Evolutionary conservation across 2,329 filamentous ascomycete species (phyloP), one percentile per base, ranked within the genome.

Genomic region (Sarocladium oryzae): DNA sequence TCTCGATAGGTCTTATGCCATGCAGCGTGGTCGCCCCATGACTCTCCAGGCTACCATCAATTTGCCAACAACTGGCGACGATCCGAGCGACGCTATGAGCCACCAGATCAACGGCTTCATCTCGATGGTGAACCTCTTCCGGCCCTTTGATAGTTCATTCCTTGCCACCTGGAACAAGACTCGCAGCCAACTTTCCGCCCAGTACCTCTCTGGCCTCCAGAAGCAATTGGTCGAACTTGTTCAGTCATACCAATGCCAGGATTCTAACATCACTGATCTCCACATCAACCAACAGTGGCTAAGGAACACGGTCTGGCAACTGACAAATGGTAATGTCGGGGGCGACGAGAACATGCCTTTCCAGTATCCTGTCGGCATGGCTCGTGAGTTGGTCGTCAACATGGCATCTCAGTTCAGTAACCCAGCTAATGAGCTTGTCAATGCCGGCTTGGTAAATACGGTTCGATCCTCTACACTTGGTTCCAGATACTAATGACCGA

Each of bases 331-430:
- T 9, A 55, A 53, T 23, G 65, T 69, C 51, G 63, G 68, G 55
- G 65, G 73, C 53, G 75, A 82, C 36, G 73, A 77, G 18, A 70
- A 69, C 55, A 73, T 85, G 54, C 78, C 52, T 0, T 86, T 85
- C 57, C 75, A 78, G 49, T 86, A 84, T 57, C 78, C 83, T 3
- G 43, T 71, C 83, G 18, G 33, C 18, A 48, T 48, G 43, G 43
- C 43, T 18, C 43, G 43, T 11, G 84, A 88, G 53, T 61, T 89
- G 7, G 61, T 88, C 23, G 69, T 77, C 20, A 76, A 77, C 13
- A 81, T 91, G 67, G 84, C 86, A 4, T 81, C 82, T 15, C 81
- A 86, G 50, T 86, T 93, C 60, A 84, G 85, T 0, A 81, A 81
- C 32, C 77, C 84, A 56, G 82, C 83, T 38, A 84, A 89, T 72